phyloP scores from a whole-genome alignment of 2,329 filamentous ascomycete genomes.

The Exophiala xenobiotica region DNA sequence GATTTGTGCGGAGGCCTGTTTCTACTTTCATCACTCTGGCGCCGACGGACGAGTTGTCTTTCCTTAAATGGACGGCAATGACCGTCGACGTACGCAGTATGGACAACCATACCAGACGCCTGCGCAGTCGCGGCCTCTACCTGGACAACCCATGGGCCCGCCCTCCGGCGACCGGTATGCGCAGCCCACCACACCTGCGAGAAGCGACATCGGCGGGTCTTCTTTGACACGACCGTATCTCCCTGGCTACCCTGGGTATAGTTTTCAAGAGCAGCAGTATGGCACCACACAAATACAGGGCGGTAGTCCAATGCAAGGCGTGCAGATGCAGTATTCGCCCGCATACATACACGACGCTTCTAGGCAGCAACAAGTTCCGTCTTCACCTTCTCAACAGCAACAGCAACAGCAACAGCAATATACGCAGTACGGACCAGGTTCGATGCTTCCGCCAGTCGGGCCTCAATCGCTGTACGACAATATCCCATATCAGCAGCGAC shows the following conservation, averaged over 20 bases:
- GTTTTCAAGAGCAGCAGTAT: conserved; percentile 55
- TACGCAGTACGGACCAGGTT: conserved; percentile 59
- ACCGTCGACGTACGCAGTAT: conserved; percentile 71
- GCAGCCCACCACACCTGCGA: conserved; percentile 40
- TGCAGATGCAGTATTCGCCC: conserved; percentile 64
- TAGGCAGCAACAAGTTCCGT: conserved; percentile 32
- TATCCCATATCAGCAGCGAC: conserved; percentile 70
- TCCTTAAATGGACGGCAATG: conserved; percentile 72
- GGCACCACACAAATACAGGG: conserved; percentile 55
- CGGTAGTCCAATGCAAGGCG: conserved; percentile 46
- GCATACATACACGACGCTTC: conserved; percentile 58
- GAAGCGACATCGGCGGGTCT: conserved; percentile 37
- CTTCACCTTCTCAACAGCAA: conserved; percentile 48
- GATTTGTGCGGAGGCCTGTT: background rate
- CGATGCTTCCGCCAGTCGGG: conserved; percentile 64
- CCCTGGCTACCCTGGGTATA: conserved; percentile 50
- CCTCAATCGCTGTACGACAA: conserved; percentile 69
- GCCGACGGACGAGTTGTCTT: conserved; percentile 20
- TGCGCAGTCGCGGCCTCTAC: conserved; percentile 26
- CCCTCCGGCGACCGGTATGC: conserved; percentile 49
- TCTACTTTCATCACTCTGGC: conserved; percentile 25
- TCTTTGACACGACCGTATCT: conserved; percentile 39
- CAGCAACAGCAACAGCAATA: conserved; percentile 55
- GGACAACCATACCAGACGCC: conserved; percentile 64
- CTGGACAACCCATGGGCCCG: conserved; percentile 40